Base-by-base conservation (phyloP, 805 yeast species). In the Clavispora asparagi region DNA sequence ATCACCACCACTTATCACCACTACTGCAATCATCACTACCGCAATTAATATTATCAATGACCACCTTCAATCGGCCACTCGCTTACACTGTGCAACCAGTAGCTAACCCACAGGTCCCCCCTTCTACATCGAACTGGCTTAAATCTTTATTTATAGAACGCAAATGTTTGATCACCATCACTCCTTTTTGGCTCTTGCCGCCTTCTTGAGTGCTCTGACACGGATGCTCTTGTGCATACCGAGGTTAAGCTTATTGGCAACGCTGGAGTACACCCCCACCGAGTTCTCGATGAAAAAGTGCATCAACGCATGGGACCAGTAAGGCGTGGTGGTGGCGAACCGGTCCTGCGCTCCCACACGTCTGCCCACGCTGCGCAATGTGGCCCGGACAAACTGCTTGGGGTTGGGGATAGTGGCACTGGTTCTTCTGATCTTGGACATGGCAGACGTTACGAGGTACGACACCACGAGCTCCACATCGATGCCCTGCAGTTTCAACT, bases 261-360 rank as follows among this genome's bases (percentile, higher is more conserved):
- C 31, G 53, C 73, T 75, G 46, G 92, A 81, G 69, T 76, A 89
- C 37, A 87, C 89, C 26, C 99, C 98, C 41, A 90, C 83, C 10
- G 89, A 78, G 59, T 79, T 78, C 42, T 82, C 91, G 51, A 91
- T 80, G 44, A 73, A 72, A 77, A 87, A 91, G 64, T 91, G 96
- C 83, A 91, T 82, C 43, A 92, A 62, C 2, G 97, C 98, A 68
- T 94, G 99, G 2, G 89, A 67, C 88, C 96, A 90, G 76, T 75
- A 94, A 30, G 99, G 99, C 1, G 98, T 92, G 46, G 75, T 68
- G 2, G 97, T 89, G 30, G 82, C 95, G 57, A 64, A 88, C 58
- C 96, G 80, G 52, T 87, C 96, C 66, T 89, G 96, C 16, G 98
- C 95, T 46, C 99, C 99, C 41, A 83, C 81, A 56, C 95, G 81